phyloP scores from a whole-genome alignment of 495 filamentous ascomycete species.

The Cercophora samala region DNA sequence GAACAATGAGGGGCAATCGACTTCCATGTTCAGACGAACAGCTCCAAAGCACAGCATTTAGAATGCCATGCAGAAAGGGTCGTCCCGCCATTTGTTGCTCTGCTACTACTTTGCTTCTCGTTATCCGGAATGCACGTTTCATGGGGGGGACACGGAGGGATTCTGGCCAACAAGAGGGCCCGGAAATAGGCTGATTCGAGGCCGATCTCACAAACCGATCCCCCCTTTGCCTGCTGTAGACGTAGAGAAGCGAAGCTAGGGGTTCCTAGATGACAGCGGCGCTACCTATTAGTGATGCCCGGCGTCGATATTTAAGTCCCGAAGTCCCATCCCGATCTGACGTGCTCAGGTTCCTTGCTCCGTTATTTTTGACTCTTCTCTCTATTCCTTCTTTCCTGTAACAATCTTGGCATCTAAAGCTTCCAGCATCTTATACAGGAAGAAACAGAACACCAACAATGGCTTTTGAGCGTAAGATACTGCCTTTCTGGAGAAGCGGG shows the following conservation, averaged over 20 bases:
- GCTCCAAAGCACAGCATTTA: not conserved
- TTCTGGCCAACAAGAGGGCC: not conserved
- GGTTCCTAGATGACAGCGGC: not conserved
- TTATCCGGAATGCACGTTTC: not conserved
- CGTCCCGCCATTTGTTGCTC: too few species aligned
- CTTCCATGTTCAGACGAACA: not conserved
- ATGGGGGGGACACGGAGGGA: not conserved
- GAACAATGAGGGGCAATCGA: not conserved
- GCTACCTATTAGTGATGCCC: constrained; percentile 5
- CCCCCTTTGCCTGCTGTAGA: not conserved
- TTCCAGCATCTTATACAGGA: not conserved
- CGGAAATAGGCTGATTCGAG: constrained; percentile 4
- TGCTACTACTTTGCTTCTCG: not conserved
- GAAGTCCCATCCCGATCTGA: not conserved
- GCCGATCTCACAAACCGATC: not conserved
- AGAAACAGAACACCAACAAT: not conserved
- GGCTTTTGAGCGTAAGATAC: constrained; percentile 6
- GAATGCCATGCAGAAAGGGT: not conserved
- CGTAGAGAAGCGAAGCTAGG: not conserved
- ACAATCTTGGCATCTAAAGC: not conserved
- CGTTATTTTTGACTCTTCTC: not conserved
- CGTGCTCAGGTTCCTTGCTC: not conserved
- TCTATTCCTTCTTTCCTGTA: not conserved
- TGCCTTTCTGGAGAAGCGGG: not conserved
- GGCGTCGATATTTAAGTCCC: constrained; percentile 6